These are phyloP conservation scores for Apophysomyces variabilis DNA, from an alignment of 371 early-diverging fungal species.

Conservation along the genomic window DNA sequence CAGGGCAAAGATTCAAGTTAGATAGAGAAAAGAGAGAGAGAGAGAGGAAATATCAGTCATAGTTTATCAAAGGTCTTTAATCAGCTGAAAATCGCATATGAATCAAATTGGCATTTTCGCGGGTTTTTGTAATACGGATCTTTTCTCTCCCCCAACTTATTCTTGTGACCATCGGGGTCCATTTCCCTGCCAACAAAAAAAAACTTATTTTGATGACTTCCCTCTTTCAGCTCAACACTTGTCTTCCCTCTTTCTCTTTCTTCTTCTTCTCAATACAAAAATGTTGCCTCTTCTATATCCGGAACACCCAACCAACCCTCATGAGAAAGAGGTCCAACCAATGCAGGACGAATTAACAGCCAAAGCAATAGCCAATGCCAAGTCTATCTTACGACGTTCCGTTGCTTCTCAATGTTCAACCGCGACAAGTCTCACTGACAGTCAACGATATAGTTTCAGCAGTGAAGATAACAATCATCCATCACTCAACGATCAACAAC, in stretches of 20 bases:
- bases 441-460: constrained; percentile 35
- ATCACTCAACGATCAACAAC: constrained; percentile 20
- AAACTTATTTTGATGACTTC: constrained; percentile 1
- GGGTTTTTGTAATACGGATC: not conserved
- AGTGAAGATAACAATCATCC: constrained; percentile 22
- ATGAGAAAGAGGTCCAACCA: constrained; percentile 19
- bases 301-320: constrained; percentile 13
- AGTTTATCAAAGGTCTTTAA: not conserved
- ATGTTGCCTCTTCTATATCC: constrained; percentile 17
- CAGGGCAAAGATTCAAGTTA: not conserved
- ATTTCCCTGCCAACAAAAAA: not conserved
- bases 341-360: constrained; percentile 11
- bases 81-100: constrained; percentile 5
- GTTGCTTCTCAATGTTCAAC: constrained; percentile 43
- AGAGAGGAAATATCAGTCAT: too few species aligned
- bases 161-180: constrained; percentile 8
- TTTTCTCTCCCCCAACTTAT: not conserved
- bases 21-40: too few species aligned
- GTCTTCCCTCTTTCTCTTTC: not conserved
- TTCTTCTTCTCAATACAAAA: not conserved
- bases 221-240: constrained; percentile 14
- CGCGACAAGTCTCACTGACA: constrained; percentile 34
- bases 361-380: constrained; percentile 14
- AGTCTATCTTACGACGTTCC: constrained; percentile 33
- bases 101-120: not conserved